A percentile compares a stretch with the other conserved stretches of the same genome.
phyloP scores from a whole-genome alignment of 306 rosid genomes.

The Cucumis hystrix region DNA sequence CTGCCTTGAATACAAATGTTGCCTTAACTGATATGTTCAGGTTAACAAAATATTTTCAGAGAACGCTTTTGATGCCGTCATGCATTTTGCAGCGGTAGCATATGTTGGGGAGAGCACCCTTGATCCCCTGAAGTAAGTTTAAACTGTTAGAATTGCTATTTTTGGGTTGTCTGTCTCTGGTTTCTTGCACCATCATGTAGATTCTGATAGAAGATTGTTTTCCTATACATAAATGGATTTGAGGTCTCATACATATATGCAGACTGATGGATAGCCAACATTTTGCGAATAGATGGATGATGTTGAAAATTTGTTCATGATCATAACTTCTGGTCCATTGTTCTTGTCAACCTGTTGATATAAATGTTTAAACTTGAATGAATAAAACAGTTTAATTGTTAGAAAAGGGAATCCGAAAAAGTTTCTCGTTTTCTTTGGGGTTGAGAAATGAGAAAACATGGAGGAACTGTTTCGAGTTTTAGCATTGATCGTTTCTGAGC shows the following conservation, averaged over 20 bases:
- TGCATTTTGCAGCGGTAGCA: conserved; percentile 99
- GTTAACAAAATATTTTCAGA: conserved; percentile 76
- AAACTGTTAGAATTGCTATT: neutral
- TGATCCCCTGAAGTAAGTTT: conserved; percentile 81
- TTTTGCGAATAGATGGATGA: neutral
- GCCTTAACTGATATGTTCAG: conserved; percentile 55
- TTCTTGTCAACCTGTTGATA: neutral
- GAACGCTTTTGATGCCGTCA: conserved; percentile 94
- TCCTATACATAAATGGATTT: neutral
- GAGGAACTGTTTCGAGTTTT: neutral
- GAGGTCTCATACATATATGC: neutral
- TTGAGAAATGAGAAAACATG: neutral
- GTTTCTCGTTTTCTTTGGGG: neutral
- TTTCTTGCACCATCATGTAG: neutral
- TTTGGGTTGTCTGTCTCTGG: neutral
- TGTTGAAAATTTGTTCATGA: neutral
- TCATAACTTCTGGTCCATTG: neutral
- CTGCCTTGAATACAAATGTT: conserved; percentile 8
- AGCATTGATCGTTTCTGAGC: neutral
- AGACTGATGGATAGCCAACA: neutral
- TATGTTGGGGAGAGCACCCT: conserved; percentile 98
- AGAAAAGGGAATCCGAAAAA: neutral
- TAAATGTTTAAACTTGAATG: neutral
- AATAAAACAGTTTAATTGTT: neutral
- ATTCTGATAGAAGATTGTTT: neutral